phyloP scores from a whole-genome alignment of 257 asterid genomes.

The Leptodermis oblonga region DNA sequence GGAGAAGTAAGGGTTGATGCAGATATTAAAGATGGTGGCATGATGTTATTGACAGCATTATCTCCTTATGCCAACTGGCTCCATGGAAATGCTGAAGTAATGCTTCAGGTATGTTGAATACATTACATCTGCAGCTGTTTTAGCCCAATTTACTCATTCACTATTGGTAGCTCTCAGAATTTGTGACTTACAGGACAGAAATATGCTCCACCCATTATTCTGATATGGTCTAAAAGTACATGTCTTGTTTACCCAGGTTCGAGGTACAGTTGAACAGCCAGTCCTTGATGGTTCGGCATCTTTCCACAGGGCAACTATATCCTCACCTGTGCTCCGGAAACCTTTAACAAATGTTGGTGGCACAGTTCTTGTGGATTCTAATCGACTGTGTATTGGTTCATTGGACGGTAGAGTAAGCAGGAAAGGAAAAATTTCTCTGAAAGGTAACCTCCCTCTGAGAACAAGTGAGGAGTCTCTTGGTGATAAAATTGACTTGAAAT shows the following conservation, averaged over 20 bases:
- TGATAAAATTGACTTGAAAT: slow-evolving; percentile 89
- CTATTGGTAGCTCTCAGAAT: background rate
- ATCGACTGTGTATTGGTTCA: slow-evolving; percentile 73
- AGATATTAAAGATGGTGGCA: slow-evolving; percentile 95
- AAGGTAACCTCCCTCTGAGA: slow-evolving; percentile 85
- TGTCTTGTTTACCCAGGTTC: slow-evolving; percentile 48
- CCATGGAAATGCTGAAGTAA: slow-evolving; percentile 92
- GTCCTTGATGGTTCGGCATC: slow-evolving; percentile 95
- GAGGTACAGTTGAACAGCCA: slow-evolving; percentile 99
- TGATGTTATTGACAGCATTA: slow-evolving; percentile 93
- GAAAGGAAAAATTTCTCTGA: slow-evolving; percentile 84
- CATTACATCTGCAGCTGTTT: background rate
- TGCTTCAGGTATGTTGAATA: slow-evolving; percentile 74
- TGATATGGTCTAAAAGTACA: slow-evolving; percentile 20
- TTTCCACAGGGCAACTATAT: slow-evolving; percentile 89
- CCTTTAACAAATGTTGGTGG: slow-evolving; percentile 94
- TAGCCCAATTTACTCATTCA: background rate
- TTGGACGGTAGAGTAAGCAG: slow-evolving; percentile 96
- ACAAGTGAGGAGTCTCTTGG: slow-evolving; percentile 59
- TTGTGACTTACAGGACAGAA: background rate
- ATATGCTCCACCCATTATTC: slow-evolving; percentile 10
- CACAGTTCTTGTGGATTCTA: slow-evolving; percentile 81
- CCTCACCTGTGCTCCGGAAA: slow-evolving; percentile 91
- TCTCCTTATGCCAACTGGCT: slow-evolving; percentile 99
- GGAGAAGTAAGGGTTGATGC: slow-evolving; percentile 98